phyloP scores from a whole-genome alignment of 2,329 filamentous ascomycete species.

The Juglanconis juglandina region DNA sequence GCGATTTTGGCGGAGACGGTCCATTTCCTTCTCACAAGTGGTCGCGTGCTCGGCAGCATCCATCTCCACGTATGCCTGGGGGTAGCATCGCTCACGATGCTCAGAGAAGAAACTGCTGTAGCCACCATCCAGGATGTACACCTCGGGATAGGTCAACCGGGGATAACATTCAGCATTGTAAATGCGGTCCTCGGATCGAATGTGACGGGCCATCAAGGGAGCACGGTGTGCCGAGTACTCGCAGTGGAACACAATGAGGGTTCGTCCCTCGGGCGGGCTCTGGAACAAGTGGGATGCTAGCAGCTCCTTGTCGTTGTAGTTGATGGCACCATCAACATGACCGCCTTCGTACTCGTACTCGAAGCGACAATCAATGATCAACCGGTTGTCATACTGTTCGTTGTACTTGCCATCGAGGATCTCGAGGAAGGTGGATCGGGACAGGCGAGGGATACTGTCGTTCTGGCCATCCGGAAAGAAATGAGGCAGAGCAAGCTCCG shows the following conservation, averaged over 20 bases:
- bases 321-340: conserved; percentile 88
- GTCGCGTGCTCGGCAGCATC: conserved; percentile 84
- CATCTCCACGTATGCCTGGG: conserved; percentile 97
- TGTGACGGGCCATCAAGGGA: conserved; percentile 90
- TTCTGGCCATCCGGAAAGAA: conserved; percentile 76
- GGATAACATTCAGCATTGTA: conserved; percentile 86
- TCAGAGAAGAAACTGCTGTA: conserved; percentile 90
- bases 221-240: conserved; percentile 97
- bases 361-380: conserved; percentile 94
- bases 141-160: conserved; percentile 86
- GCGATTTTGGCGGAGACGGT: conserved; percentile 80
- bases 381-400: conserved; percentile 71
- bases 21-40: conserved; percentile 92
- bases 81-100: conserved; percentile 78
- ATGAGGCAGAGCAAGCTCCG: conserved; percentile 75
- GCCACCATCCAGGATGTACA: conserved; percentile 94
- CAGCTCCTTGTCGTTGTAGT: conserved; percentile 94
- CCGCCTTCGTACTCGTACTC: conserved; percentile 98
- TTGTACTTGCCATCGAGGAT: conserved; percentile 83
- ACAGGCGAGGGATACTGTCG: conserved; percentile 86
- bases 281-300: conserved; percentile 77
- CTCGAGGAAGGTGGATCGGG: conserved; percentile 75
- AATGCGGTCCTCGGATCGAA: conserved; percentile 83
- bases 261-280: conserved; percentile 57
- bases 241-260: conserved; percentile 90